Evolutionary conservation across 1,139 yeast species (phyloP).

Genomic region (Pichia sp.): DNA sequence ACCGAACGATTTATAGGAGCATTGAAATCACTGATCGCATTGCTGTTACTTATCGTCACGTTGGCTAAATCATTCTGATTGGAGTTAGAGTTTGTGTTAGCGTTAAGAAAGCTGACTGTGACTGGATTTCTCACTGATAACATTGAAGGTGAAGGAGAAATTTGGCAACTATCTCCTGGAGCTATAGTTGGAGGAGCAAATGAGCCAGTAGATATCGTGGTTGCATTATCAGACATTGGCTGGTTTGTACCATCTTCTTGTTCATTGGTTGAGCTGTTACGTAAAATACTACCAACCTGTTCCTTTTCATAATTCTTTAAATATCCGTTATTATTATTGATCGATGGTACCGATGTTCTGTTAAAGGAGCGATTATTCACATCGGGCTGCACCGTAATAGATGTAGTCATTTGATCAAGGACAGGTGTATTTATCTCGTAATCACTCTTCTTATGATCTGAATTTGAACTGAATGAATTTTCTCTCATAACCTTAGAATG

Average conservation of each 20-base stretch:
- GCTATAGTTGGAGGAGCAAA: constrained; percentile 5
- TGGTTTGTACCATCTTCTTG: neutral
- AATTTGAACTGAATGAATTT: neutral
- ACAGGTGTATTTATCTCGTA: constrained; percentile 8
- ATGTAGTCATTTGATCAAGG: constrained; percentile 18
- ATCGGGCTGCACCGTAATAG: constrained; percentile 6
- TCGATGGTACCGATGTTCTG: neutral
- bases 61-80: constrained; percentile 2
- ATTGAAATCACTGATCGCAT: constrained; percentile 6
- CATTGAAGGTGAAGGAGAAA: constrained; percentile 15
- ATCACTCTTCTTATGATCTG: neutral
- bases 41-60: neutral
- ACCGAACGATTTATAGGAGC: constrained; percentile 8
- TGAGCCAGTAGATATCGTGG: neutral
- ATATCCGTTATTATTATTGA: neutral
- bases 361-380: neutral
- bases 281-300: neutral
- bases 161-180: neutral
- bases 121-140: constrained; percentile 12
- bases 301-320: neutral
- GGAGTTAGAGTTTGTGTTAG: neutral
- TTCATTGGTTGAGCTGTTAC: neutral
- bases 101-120: constrained; percentile 4
- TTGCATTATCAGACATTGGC: neutral
- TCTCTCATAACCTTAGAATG: neutral